phyloP scores from a whole-genome alignment of 306 rosid genomes.

The Amphicarpaea edgeworthii region DNA sequence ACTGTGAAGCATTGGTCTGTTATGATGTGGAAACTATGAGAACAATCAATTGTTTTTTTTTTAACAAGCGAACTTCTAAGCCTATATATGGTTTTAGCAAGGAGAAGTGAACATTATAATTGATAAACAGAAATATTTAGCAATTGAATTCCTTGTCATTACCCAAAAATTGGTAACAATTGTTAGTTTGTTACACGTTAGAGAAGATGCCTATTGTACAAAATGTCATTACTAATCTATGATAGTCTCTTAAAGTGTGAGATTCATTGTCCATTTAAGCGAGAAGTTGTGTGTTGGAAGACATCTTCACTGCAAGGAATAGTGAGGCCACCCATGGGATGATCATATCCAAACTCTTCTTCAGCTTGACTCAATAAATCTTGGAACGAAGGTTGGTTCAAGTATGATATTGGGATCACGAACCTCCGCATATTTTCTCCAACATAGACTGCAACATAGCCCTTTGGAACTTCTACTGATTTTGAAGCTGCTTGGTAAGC shows the following conservation, averaged over 20 bases:
- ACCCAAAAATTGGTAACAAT: background rate
- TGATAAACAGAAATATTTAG: background rate
- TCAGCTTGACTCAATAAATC: constrained; percentile 44
- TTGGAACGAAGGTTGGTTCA: constrained; percentile 59
- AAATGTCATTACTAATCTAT: constrained; percentile 10
- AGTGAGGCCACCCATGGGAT: constrained; percentile 61
- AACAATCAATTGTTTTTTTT: background rate
- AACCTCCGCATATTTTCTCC: constrained; percentile 55
- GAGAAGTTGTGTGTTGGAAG: constrained; percentile 38
- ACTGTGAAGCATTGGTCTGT: background rate
- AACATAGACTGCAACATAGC: constrained; percentile 56
- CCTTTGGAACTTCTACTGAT: constrained; percentile 45
- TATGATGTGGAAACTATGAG: background rate
- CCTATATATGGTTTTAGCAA: background rate
- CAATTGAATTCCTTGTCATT: constrained; percentile 2
- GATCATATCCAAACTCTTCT: constrained; percentile 60
- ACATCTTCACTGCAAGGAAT: constrained; percentile 52
- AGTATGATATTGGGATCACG: constrained; percentile 52
- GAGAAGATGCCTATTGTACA: constrained; percentile 6
- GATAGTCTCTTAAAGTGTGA: background rate
- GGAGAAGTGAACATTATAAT: background rate
- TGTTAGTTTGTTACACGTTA: background rate
- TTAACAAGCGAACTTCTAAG: background rate
- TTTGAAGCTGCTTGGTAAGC: constrained; percentile 36
- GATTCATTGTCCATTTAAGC: constrained; percentile 25